Evolutionary conservation across 257 asterid genomes (phyloP).

Genomic region (Ajuga chamaepitys): DNA sequence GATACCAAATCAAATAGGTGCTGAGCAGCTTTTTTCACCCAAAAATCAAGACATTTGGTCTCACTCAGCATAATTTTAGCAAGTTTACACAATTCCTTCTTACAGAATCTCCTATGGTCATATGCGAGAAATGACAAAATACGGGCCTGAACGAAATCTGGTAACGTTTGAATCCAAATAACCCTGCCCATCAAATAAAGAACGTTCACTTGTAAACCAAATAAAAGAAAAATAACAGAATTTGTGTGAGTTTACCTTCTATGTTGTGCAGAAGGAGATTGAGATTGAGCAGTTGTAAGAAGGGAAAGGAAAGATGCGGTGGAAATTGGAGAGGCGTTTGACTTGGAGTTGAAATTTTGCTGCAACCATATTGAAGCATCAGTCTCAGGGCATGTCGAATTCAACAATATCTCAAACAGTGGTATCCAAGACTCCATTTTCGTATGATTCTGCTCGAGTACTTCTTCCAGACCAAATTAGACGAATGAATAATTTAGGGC

Average conservation of each 20-base stretch:
- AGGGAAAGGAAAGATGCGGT: constrained; percentile 28
- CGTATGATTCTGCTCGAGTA: neutral
- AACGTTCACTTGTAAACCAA: neutral
- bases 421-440: constrained; percentile 72
- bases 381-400: constrained; percentile 60
- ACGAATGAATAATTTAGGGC: too few species aligned
- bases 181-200: constrained; percentile 32
- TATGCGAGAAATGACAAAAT: constrained; percentile 49
- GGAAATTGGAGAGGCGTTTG: constrained; percentile 29
- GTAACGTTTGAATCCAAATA: constrained; percentile 58
- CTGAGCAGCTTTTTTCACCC: constrained; percentile 70
- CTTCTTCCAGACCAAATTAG: too few species aligned
- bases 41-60: constrained; percentile 42
- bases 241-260: constrained; percentile 24
- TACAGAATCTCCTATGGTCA: constrained; percentile 43
- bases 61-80: constrained; percentile 40
- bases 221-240: neutral
- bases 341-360: constrained; percentile 35
- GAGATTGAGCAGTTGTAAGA: constrained; percentile 24
- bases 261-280: constrained; percentile 32
- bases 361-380: constrained; percentile 70
- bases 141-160: constrained; percentile 54
- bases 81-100: constrained; percentile 38
- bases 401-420: constrained; percentile 49
- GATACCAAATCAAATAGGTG: constrained; percentile 57